Evolutionary conservation across 139 green algal species (phyloP), one percentile per base, ranked within the genome.

Genomic region (Tetradesmus lagerheimii): DNA sequence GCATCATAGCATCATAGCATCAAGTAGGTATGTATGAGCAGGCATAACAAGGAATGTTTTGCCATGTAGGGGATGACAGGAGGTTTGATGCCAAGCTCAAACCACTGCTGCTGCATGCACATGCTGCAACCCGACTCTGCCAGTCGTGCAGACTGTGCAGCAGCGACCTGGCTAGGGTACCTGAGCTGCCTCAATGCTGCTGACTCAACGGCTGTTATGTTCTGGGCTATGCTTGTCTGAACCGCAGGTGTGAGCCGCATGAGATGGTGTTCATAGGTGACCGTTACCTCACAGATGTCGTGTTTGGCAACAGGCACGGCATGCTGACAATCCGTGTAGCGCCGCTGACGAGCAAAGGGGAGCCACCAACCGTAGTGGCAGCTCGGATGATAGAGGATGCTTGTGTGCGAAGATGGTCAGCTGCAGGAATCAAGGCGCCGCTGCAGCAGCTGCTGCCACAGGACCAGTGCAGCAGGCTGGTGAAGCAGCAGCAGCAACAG

Each of bases 251-350:
- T 85, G 50, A 75, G 31, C 92, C 93, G 5, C 41, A 94, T 2
- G 80, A 96, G 62, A 90, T 98, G 35, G 83, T 98, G 11, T 98
- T 98, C 92, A 91, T 99, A 0, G 97, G 97, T 0, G 97, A 99
- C 95, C 84, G 97, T 15, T 98, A 97, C 86, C 91, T 99, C n/a
- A 99, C 97, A 4, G 97, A 99, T 75, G 86, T 98, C 0, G 97
- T 96, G 18, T 99, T 96, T 91, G 97, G 97, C 76, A 99, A 99
- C 90, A 93, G 95, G 5, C 94, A 97, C 83, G 95, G 96, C 79
- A 97, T 99, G 94, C 86, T 99, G 0, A 99, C 97, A 23, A 93
- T 99, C 15, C 93, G 96, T 11, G 94, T 96, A 6, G 86, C 89
- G 25, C 97, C 97, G 0, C 90, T 99, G 43, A 96, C 95, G 0